These are phyloP conservation scores for Pisolithus thermaeus DNA, from an alignment of 1,284 basidiomycete genomes.

Conservation along the genomic window DNA sequence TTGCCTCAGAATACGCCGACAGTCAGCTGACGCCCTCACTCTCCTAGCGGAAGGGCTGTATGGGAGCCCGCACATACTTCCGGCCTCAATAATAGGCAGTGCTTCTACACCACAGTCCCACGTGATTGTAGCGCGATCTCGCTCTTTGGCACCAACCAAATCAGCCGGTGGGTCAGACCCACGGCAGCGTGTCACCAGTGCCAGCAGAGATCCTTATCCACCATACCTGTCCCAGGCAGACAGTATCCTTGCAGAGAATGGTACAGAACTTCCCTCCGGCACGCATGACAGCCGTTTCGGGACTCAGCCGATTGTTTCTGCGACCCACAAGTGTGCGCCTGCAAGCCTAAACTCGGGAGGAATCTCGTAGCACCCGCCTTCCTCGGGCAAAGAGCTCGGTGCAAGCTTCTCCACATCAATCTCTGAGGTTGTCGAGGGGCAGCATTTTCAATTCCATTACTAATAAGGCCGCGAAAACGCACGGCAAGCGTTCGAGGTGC, in stretches of 20 bases:
- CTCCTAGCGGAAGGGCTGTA: no score
- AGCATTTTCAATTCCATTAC: conserved; percentile 67
- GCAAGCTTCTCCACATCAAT: conserved; percentile 37
- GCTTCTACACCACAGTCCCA: conserved; percentile 40
- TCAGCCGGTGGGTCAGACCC: conserved; percentile 20
- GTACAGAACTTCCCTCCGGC: conserved; percentile 41
- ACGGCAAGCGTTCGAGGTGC: conserved; percentile 65
- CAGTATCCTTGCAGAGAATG: no score
- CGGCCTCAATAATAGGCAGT: conserved; percentile 52
- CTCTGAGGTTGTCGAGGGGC: conserved; percentile 46
- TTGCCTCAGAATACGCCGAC: no score
- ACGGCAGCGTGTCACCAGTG: conserved; percentile 34
- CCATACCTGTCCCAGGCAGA: conserved; percentile 49
- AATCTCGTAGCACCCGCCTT: conserved; percentile 32
- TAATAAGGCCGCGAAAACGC: conserved; percentile 72
- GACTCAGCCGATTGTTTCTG: conserved; percentile 61
- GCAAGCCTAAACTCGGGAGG: conserved; percentile 40
- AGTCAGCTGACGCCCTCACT: no score
- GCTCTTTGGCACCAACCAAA: conserved; percentile 16
- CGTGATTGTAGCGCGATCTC: conserved; percentile 18
- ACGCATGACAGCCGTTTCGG: conserved; percentile 50
- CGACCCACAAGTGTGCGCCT: conserved; percentile 58
- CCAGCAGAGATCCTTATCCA: conserved; percentile 44
- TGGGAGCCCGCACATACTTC: no score
- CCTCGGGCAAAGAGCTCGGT: conserved; percentile 28